Percentiles rank a stretch among this genome's conserved stretches.
Conservation (phyloP, 2,329 filamentous ascomycete species). For the Ramularia collo-cygni region DNA sequence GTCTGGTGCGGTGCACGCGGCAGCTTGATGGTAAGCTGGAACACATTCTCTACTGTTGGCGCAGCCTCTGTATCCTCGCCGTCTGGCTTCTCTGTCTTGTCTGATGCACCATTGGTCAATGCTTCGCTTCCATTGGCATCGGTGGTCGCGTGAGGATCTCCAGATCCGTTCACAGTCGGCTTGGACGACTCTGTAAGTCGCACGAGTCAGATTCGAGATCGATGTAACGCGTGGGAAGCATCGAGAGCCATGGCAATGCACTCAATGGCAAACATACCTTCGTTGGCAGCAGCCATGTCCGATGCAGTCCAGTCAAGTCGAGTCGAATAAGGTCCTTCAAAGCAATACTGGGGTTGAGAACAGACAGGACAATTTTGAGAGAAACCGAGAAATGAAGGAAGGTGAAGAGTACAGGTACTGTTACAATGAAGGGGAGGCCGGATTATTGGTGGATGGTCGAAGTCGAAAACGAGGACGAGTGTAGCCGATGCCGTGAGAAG, state of each 20-base stretch:
- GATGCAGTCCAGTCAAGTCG: no score
- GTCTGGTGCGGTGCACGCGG: constrained; percentile 74
- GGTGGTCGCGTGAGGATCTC: constrained; percentile 11
- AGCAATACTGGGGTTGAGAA: no score
- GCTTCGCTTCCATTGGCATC: constrained; percentile 11
- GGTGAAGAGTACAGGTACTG: background rate
- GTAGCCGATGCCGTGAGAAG: no score
- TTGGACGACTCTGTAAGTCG: constrained; percentile 7
- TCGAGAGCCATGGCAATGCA: no score
- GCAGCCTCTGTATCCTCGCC: constrained; percentile 17
- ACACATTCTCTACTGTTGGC: constrained; percentile 40
- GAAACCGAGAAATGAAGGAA: background rate
- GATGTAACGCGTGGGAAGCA: background rate
- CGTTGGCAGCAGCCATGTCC: constrained; percentile 7
- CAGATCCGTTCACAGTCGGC: constrained; percentile 1
- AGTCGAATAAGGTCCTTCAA: no score
- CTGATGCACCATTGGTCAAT: constrained; percentile 10
- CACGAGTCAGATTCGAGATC: background rate
- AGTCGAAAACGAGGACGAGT: background rate
- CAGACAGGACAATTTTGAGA: no score
- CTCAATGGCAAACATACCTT: constrained; percentile 7
- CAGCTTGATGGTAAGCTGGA: constrained; percentile 70
- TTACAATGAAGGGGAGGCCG: background rate
- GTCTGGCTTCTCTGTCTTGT: constrained; percentile 13
- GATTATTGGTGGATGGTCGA: background rate